Conservation (phyloP, 2,329 filamentous ascomycete genomes). For the Colletotrichum lini region DNA sequence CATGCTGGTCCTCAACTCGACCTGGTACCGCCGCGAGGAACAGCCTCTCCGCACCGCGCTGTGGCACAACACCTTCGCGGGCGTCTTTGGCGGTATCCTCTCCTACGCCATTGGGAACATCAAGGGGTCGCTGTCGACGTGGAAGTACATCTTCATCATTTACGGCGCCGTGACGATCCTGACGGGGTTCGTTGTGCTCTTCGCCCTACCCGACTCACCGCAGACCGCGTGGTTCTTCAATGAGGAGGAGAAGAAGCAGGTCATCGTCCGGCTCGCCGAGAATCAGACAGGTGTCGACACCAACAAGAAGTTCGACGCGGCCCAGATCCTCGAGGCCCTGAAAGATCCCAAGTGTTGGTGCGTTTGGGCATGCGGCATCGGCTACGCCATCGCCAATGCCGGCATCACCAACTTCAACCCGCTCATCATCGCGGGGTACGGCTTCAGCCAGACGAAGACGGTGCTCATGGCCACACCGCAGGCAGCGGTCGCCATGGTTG, state of each 20-base stretch:
- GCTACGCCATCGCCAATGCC: conserved; percentile 76
- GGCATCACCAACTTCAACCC: conserved; percentile 77
- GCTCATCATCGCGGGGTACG: conserved; percentile 73
- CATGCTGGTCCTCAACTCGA: conserved; percentile 62
- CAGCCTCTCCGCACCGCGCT: conserved; percentile 75
- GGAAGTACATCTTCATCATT: conserved; percentile 70
- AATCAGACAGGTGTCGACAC: conserved; percentile 83
- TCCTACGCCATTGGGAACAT: conserved; percentile 58
- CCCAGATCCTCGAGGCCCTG: conserved; percentile 72
- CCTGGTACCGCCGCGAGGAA: conserved; percentile 66
- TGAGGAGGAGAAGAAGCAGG: conserved; percentile 76
- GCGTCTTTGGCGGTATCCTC: conserved; percentile 64
- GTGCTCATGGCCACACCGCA: conserved; percentile 52
- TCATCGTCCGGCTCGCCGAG: conserved; percentile 78
- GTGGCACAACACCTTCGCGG: conserved; percentile 68
- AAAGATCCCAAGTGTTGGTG: conserved; percentile 69
- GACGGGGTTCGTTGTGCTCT: conserved; percentile 72
- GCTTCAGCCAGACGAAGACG: conserved; percentile 71
- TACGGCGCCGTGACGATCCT: conserved; percentile 73
- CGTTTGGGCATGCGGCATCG: conserved; percentile 72
- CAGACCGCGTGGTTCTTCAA: conserved; percentile 68
- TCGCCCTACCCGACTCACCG: conserved; percentile 69
- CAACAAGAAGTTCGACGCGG: conserved; percentile 75
- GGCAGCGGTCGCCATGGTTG: conserved; percentile 51
- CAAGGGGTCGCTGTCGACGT: conserved; percentile 44